These are phyloP conservation scores for Cinnamomum micranthum DNA, from an alignment of 164 flowering plant species.

Conservation along the genomic window DNA sequence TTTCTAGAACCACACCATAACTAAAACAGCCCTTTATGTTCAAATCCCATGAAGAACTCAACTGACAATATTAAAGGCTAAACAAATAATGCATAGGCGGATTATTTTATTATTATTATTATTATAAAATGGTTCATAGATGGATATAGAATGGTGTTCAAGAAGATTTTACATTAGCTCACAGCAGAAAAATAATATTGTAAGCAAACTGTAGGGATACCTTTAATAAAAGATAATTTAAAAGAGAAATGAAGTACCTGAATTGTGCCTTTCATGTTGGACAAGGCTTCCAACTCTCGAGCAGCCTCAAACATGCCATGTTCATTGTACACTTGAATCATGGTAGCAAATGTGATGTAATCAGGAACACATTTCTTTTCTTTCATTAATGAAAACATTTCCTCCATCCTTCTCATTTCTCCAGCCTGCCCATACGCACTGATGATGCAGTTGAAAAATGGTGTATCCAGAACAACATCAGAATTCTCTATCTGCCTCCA, in stretches of 20 bases:
- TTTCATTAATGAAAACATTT: slow-evolving; percentile 60
- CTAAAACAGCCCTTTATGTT: not conserved
- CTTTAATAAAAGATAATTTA: not conserved
- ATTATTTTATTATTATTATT: not conserved
- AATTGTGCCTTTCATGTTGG: slow-evolving; percentile 6
- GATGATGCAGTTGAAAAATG: slow-evolving; percentile 76
- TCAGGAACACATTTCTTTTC: slow-evolving; percentile 59
- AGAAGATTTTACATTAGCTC: not conserved
- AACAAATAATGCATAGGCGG: not conserved
- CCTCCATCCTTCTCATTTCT: slow-evolving; percentile 50
- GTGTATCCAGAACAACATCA: slow-evolving; percentile 71
- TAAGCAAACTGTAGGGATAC: not conserved
- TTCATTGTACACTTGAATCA: slow-evolving; percentile 59
- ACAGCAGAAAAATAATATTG: not conserved
- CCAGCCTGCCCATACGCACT: slow-evolving; percentile 78
- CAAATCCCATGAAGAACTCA: not conserved
- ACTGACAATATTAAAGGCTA: not conserved
- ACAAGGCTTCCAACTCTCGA: slow-evolving; percentile 25
- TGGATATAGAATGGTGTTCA: not conserved
- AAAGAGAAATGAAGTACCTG: slow-evolving; percentile 12
- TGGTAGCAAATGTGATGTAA: slow-evolving; percentile 60
- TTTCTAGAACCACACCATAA: not conserved
- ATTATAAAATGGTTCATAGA: not conserved
- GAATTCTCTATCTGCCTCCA: slow-evolving; percentile 76
- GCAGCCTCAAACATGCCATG: slow-evolving; percentile 55